Evolutionary conservation across 1,284 basidiomycete genomes (phyloP).

Genomic region (Coniferiporia weirii): DNA sequence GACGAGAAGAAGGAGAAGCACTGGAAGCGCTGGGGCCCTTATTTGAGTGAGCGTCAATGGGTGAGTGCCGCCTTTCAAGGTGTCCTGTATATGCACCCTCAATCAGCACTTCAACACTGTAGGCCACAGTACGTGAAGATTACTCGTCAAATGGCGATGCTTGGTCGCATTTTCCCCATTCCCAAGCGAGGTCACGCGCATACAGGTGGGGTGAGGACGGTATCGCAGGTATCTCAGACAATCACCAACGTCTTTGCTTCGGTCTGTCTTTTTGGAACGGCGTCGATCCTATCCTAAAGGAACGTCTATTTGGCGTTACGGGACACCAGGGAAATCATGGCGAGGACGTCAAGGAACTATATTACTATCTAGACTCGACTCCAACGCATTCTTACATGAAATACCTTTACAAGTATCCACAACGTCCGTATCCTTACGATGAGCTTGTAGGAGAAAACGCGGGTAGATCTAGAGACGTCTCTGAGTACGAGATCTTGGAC

Average conservation of each 20-base stretch:
- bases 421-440: conserved; percentile 89
- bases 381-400: conserved; percentile 99
- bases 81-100: not conserved
- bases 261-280: conserved; percentile 93
- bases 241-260: conserved; percentile 91
- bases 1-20: conserved; percentile 65
- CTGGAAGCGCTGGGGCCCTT: conserved; percentile 99
- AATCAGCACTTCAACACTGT: conserved; percentile 6
- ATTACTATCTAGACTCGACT: conserved; percentile 97
- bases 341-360: conserved; percentile 97
- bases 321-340: conserved; percentile 98
- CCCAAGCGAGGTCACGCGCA: conserved; percentile 88
- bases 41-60: conserved; percentile 97
- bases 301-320: conserved; percentile 91
- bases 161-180: conserved; percentile 97
- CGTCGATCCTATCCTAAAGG: conserved; percentile 91
- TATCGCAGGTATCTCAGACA: conserved; percentile 93
- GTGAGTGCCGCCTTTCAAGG: conserved; percentile 41
- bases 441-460: conserved; percentile 84
- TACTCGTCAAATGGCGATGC: conserved; percentile 96
- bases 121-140: conserved; percentile 97
- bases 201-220: conserved; percentile 99
- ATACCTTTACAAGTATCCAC: conserved; percentile 97
- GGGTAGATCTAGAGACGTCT: conserved; percentile 78
- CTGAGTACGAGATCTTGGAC: conserved; percentile 92